Percentiles rank a stretch among this genome's conserved stretches.
Evolutionary conservation across 2,329 filamentous ascomycete genomes (phyloP).

Genomic region (Lachnellula willkommii): DNA sequence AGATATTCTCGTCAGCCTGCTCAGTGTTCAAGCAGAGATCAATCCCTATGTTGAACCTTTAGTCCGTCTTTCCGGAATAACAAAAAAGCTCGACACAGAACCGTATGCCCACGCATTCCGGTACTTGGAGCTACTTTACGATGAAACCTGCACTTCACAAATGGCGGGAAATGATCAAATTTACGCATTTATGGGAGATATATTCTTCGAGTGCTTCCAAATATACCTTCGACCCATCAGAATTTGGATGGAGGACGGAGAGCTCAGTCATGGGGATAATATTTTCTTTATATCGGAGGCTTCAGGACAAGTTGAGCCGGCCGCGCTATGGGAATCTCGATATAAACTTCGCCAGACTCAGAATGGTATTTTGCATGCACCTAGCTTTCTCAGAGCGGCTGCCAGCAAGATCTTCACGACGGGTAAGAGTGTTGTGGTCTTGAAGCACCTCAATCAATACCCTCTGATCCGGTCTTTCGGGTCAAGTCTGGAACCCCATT

Average conservation of each 20-base stretch:
- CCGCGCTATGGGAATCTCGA: slow-evolving; percentile 70
- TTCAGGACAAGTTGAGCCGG: slow-evolving; percentile 50
- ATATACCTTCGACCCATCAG: slow-evolving; percentile 77
- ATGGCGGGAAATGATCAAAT: slow-evolving; percentile 56
- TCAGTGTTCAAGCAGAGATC: slow-evolving; percentile 56
- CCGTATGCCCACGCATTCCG: slow-evolving; percentile 48
- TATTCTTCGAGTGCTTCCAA: slow-evolving; percentile 78
- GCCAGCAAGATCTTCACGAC: slow-evolving; percentile 73
- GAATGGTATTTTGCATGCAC: slow-evolving; percentile 59
- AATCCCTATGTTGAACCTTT: slow-evolving; percentile 49
- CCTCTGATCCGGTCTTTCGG: slow-evolving; percentile 32
- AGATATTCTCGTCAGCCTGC: slow-evolving; percentile 60
- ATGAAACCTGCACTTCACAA: slow-evolving; percentile 64
- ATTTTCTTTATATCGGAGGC: slow-evolving; percentile 70
- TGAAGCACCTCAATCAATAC: slow-evolving; percentile 64
- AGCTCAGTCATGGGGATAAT: slow-evolving; percentile 58
- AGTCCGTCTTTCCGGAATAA: slow-evolving; percentile 54
- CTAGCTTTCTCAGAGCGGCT: slow-evolving; percentile 67
- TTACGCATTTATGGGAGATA: slow-evolving; percentile 58
- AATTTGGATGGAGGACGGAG: slow-evolving; percentile 78
- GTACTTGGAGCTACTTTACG: slow-evolving; percentile 75
- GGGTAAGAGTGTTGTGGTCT: slow-evolving; percentile 80
- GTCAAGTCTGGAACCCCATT: slow-evolving; percentile 37
- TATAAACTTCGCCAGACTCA: slow-evolving; percentile 61
- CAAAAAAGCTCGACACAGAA: slow-evolving; percentile 49